phyloP scores from a whole-genome alignment of 768 basidiomycete species.

The Lentinula guzmanii region DNA sequence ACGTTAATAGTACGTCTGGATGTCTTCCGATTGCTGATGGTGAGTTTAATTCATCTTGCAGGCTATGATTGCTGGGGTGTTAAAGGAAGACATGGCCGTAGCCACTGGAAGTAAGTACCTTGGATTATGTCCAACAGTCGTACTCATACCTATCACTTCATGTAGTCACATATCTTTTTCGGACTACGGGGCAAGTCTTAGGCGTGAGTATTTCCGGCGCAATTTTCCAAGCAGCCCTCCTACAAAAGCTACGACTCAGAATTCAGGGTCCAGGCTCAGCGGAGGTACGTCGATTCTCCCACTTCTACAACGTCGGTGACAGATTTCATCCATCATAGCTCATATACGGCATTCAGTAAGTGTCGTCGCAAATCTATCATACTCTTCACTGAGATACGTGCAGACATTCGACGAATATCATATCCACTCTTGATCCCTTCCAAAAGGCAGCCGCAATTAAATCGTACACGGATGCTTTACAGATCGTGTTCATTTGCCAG shows the following conservation, averaged over 20 bases:
- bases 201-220: slow-evolving; percentile 89
- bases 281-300: slow-evolving; percentile 35
- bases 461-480: slow-evolving; percentile 76
- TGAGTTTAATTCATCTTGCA: slow-evolving; percentile 21
- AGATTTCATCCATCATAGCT: slow-evolving; percentile 33
- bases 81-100: slow-evolving; percentile 78
- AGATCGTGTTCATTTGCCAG: slow-evolving; percentile 80
- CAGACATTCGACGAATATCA: slow-evolving; percentile 69
- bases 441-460: slow-evolving; percentile 58
- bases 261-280: slow-evolving; percentile 74
- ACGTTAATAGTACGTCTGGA: slow-evolving; percentile 65
- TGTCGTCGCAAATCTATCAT: neutral
- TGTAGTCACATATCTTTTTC: slow-evolving; percentile 87
- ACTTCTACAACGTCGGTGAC: neutral
- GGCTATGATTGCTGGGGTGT: slow-evolving; percentile 85
- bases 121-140: slow-evolving; percentile 6
- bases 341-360: slow-evolving; percentile 65
- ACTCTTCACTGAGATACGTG: slow-evolving; percentile 4
- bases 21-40: slow-evolving; percentile 3
- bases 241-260: slow-evolving; percentile 59
- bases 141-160: neutral
- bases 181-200: slow-evolving; percentile 92
- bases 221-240: slow-evolving; percentile 74
- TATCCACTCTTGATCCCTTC: slow-evolving; percentile 54
- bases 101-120: slow-evolving; percentile 80